These are phyloP conservation scores for Paspalum vaginatum DNA, from an alignment of 176 grass and related monocot species.

Conservation along the genomic window DNA sequence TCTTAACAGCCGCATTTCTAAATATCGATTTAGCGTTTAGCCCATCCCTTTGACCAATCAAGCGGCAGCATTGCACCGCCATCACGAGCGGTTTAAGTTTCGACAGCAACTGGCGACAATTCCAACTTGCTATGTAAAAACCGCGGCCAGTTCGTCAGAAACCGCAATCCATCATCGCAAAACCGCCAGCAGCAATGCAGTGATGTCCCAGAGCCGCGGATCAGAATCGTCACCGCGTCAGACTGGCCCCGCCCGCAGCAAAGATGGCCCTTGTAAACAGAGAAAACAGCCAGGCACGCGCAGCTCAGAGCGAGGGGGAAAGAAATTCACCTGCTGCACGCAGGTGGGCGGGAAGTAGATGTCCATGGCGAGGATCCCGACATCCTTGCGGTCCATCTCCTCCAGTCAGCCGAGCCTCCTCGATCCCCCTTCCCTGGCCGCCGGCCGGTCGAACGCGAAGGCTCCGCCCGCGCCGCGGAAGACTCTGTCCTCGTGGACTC, in stretches of 20 bases:
- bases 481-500: background rate
- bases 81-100: background rate
- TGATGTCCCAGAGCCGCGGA: background rate
- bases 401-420: background rate
- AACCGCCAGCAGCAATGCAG: background rate
- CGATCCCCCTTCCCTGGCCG: background rate
- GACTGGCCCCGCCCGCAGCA: background rate
- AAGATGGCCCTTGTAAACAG: background rate
- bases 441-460: background rate
- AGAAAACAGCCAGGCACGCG: too few species aligned
- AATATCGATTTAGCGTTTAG: background rate
- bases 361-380: constrained; percentile 87
- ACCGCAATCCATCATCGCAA: background rate
- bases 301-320: too few species aligned
- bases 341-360: constrained; percentile 86
- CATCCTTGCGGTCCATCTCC: constrained; percentile 60
- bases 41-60: background rate
- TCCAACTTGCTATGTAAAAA: background rate
- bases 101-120: background rate
- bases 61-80: background rate
- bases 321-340: constrained; percentile 67
- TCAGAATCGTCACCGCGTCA: constrained; percentile 3
- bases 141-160: background rate
- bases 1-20: background rate
- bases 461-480: background rate